Evolutionary conservation across 208 protist species (phyloP).

Genomic region (Trichomonas vaginalis): DNA sequence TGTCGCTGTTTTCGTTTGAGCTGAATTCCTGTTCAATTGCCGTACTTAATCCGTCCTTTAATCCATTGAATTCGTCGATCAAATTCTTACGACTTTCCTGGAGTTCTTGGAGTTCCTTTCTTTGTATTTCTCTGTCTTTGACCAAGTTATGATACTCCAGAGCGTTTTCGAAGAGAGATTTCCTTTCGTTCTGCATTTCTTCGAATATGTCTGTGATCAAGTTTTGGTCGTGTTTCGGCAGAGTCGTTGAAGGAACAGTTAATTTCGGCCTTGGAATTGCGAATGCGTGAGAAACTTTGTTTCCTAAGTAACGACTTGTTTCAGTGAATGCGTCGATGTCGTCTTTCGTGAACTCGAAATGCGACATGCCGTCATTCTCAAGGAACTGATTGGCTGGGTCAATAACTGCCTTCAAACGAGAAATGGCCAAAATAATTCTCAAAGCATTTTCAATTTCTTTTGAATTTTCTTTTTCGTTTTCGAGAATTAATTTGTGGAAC

Average conservation of each 20-base stretch:
- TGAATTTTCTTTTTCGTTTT: background rate
- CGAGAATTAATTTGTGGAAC: background rate
- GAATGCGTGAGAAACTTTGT: background rate
- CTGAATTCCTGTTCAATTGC: background rate
- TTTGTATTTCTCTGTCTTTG: background rate
- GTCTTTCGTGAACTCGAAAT: background rate
- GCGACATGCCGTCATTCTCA: background rate
- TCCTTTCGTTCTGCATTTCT: background rate
- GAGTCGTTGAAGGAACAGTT: background rate
- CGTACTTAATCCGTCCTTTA: background rate
- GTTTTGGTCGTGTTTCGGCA: background rate
- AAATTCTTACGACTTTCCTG: background rate
- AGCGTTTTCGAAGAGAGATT: background rate
- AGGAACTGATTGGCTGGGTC: background rate
- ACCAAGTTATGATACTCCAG: background rate
- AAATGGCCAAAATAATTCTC: background rate
- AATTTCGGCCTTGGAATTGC: background rate
- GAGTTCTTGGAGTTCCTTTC: background rate
- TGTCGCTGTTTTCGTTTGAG: background rate
- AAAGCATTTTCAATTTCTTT: background rate
- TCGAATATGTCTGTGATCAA: background rate
- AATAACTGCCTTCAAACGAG: background rate
- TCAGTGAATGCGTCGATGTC: background rate
- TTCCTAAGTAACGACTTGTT: background rate
- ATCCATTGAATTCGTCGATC: background rate